Percentiles rank a stretch among this genome's conserved stretches.
phyloP scores from a whole-genome alignment of 306 rosid genomes.

The Prinsepia uniflora region DNA sequence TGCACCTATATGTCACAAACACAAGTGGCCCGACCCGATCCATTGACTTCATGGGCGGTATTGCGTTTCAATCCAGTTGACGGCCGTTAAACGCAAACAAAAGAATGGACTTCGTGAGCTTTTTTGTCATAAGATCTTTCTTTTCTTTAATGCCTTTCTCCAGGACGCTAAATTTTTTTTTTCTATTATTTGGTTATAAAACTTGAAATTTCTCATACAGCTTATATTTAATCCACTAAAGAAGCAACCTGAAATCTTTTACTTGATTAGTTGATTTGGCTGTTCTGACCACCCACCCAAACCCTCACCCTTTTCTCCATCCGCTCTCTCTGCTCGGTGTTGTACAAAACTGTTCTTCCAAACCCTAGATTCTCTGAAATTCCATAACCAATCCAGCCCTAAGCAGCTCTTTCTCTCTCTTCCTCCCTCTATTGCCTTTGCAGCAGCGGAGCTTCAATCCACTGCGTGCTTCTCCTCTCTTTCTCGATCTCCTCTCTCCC shows the following conservation, averaged over 20 bases:
- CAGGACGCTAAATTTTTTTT: too few species aligned
- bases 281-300: constrained; percentile 50
- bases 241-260: constrained; percentile 20
- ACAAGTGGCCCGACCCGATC: neutral
- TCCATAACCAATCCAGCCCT: neutral
- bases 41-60: neutral
- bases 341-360: constrained; percentile 26
- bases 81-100: neutral
- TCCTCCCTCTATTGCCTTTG: neutral
- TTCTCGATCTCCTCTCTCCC: constrained; percentile 18
- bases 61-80: constrained; percentile 3
- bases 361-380: constrained; percentile 43
- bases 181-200: neutral
- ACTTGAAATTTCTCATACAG: neutral
- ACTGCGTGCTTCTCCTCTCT: constrained; percentile 3
- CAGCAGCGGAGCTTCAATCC: constrained; percentile 11
- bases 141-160: neutral
- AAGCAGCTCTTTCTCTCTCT: neutral
- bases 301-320: constrained; percentile 28
- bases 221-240: neutral
- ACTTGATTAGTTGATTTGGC: constrained; percentile 43
- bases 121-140: neutral
- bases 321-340: constrained; percentile 23
- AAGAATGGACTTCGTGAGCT: neutral
- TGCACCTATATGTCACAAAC: neutral